These are phyloP conservation scores for Cystobasidium pallidum DNA, from an alignment of 1,284 basidiomycete genomes.

Conservation along the genomic window DNA sequence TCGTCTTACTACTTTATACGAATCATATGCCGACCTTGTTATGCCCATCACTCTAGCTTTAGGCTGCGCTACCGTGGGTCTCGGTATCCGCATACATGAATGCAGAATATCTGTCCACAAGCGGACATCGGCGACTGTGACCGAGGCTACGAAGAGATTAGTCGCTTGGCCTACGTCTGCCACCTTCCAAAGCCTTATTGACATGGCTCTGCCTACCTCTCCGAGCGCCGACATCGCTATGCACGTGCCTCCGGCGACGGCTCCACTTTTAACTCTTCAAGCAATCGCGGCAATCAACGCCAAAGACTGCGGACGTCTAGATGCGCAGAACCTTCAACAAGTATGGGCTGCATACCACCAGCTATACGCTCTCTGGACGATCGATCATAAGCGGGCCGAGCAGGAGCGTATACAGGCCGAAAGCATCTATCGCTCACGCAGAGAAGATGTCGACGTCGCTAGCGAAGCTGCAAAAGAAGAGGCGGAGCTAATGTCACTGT, in stretches of 20 bases:
- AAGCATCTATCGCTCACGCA: conserved; percentile 77
- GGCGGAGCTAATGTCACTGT: conserved; percentile 52
- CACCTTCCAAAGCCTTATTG: not conserved
- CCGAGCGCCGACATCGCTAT: not conserved
- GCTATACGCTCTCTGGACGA: conserved; percentile 76
- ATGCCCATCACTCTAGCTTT: not conserved
- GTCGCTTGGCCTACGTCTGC: not conserved
- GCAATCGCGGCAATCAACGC: not conserved
- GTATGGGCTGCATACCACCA: conserved; percentile 66
- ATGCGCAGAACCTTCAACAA: conserved; percentile 51
- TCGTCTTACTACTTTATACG: conserved; percentile 7
- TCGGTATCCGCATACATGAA: conserved; percentile 5
- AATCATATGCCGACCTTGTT: not conserved
- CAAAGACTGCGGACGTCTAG: not conserved
- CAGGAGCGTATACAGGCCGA: conserved; percentile 68
- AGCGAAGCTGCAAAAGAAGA: conserved; percentile 65
- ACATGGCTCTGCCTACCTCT: not conserved
- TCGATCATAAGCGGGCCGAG: conserved; percentile 72
- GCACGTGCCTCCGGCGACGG: not conserved
- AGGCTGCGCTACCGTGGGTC: conserved; percentile 5
- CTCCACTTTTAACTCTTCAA: not conserved
- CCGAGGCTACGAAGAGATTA: not conserved
- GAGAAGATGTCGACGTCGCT: conserved; percentile 64
- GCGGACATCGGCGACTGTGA: not conserved
- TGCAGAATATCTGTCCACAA: not conserved